Evolutionary conservation across 805 yeast genomes (phyloP).

Genomic region (Hanseniaspora mollemarum): DNA sequence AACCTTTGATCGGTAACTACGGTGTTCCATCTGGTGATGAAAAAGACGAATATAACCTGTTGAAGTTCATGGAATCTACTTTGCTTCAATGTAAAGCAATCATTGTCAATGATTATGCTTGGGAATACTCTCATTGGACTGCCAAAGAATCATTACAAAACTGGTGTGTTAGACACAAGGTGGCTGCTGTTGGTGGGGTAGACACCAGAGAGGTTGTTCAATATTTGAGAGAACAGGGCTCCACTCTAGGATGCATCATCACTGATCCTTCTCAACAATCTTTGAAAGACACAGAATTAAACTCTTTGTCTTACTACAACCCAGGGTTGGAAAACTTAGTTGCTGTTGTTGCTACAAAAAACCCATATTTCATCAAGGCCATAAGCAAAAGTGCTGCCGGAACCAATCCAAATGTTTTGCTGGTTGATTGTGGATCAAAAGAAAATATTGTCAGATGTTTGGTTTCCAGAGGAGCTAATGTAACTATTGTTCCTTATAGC

Average conservation of each 20-base stretch:
- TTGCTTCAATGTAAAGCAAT: slow-evolving; percentile 88
- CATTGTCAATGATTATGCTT: slow-evolving; percentile 89
- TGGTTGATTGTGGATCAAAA: slow-evolving; percentile 96
- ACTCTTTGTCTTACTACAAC: slow-evolving; percentile 52
- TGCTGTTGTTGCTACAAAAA: slow-evolving; percentile 85
- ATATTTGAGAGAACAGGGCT: slow-evolving; percentile 89
- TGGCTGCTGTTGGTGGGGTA: slow-evolving; percentile 92
- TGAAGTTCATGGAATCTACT: slow-evolving; percentile 87
- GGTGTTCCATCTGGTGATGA: slow-evolving; percentile 85
- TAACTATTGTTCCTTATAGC: slow-evolving; percentile 93
- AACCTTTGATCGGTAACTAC: slow-evolving; percentile 93
- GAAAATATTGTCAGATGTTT: slow-evolving; percentile 91
- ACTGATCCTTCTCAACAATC: slow-evolving; percentile 28
- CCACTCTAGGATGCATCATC: slow-evolving; percentile 80
- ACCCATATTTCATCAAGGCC: slow-evolving; percentile 80
- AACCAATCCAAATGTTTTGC: slow-evolving; percentile 69
- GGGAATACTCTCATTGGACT: slow-evolving; percentile 98
- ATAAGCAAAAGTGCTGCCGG: slow-evolving; percentile 29
- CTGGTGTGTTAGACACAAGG: slow-evolving; percentile 95
- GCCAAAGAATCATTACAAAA: slow-evolving; percentile 90
- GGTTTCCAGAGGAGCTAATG: slow-evolving; percentile 88
- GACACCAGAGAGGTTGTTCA: slow-evolving; percentile 93
- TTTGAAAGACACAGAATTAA: slow-evolving; percentile 17
- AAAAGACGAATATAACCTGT: slow-evolving; percentile 72
- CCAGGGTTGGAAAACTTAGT: slow-evolving; percentile 86